These are phyloP conservation scores for Cicer bijugum DNA, from an alignment of 306 rosid genomes.

Conservation along the genomic window DNA sequence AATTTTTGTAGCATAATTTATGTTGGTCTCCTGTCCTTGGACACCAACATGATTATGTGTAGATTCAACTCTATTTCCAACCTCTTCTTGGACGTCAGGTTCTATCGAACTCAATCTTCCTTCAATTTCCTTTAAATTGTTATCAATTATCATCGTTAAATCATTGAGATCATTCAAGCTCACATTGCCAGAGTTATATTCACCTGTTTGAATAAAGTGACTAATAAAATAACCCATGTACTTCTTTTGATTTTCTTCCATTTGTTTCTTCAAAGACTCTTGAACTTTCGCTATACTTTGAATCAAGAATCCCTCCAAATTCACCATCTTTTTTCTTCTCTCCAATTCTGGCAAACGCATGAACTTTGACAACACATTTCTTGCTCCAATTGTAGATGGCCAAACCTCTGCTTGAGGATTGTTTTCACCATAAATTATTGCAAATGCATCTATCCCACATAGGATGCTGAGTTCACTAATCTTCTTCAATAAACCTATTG, in stretches of 20 bases:
- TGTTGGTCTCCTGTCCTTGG: not conserved
- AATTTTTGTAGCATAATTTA: not conserved
- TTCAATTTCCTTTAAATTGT: not conserved
- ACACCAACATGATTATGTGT: too few relatives aligned
- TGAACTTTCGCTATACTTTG: constrained; percentile 20
- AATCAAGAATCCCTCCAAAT: constrained; percentile 34
- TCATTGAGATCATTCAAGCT: too few relatives aligned
- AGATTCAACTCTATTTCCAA: not conserved
- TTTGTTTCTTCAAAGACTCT: constrained; percentile 1
- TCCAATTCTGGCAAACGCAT: not conserved
- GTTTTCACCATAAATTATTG: constrained; percentile 34
- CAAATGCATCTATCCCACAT: constrained; percentile 44
- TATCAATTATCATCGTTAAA: too few relatives aligned
- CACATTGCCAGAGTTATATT: not conserved
- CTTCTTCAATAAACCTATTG: not conserved
- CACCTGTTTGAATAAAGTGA: not conserved
- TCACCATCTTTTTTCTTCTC: constrained; percentile 39
- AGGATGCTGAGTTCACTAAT: constrained; percentile 17
- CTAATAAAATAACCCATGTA: not conserved
- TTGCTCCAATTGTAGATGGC: constrained; percentile 35
- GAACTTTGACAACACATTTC: constrained; percentile 22
- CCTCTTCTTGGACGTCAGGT: not conserved
- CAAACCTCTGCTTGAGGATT: constrained; percentile 45
- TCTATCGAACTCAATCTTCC: not conserved
- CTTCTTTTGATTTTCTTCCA: constrained; percentile 2